Percentiles rank a stretch among this genome's conserved stretches.
Evolutionary conservation across 768 basidiomycete genomes (phyloP).

Genomic region (Piloderma croceum): DNA sequence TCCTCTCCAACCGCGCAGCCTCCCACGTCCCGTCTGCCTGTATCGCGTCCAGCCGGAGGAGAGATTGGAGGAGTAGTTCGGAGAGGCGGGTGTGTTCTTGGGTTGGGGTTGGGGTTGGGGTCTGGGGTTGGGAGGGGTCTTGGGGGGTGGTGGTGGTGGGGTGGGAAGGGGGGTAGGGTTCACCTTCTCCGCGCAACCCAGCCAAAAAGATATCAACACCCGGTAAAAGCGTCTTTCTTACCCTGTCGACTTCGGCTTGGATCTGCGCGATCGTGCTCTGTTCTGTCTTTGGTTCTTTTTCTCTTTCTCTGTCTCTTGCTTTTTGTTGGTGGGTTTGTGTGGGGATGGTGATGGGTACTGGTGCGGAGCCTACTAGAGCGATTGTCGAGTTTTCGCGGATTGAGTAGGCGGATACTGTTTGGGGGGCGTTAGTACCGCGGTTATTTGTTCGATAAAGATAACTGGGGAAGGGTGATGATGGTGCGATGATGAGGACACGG

Average conservation of each 20-base stretch:
- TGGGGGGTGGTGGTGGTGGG: too few relatives aligned
- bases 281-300: constrained; percentile 38
- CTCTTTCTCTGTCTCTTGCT: constrained; percentile 11
- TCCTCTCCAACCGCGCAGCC: constrained; percentile 72
- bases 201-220: constrained; percentile 52
- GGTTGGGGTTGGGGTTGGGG: constrained; percentile 18
- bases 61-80: constrained; percentile 81
- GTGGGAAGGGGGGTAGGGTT: constrained; percentile 8
- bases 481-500: too few relatives aligned
- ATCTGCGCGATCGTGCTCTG: constrained; percentile 48
- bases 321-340: constrained; percentile 16
- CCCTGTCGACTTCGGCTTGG: constrained; percentile 44
- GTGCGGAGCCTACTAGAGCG: constrained; percentile 52
- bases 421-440: neutral
- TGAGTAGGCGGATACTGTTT: constrained; percentile 66
- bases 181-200: constrained; percentile 15
- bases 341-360: constrained; percentile 21
- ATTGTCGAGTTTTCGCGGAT: constrained; percentile 66
- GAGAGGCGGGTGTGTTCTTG: constrained; percentile 55
- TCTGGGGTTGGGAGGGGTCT: constrained; percentile 14
- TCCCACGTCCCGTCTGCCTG: constrained; percentile 69
- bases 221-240: constrained; percentile 51
- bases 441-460: too few relatives aligned
- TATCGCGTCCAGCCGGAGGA: constrained; percentile 83
- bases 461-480: too few relatives aligned